A percentile compares a stretch with the other conserved stretches of the same genome.
These are phyloP conservation scores for Rhynchospora pubera DNA, from an alignment of 176 grass and related monocot genomes.

Conservation along the genomic window DNA sequence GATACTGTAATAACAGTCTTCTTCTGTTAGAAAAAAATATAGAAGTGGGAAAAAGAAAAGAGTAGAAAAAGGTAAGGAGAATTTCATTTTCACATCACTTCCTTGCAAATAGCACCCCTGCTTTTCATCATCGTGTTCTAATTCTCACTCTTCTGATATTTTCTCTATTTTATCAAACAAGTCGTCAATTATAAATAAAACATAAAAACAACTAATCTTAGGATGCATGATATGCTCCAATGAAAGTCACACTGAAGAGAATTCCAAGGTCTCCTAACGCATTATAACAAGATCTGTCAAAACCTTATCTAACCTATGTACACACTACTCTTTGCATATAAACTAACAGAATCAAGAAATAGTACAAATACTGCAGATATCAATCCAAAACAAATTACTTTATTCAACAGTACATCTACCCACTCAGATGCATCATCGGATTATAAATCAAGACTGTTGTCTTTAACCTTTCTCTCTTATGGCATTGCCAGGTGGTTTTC, in stretches of 20 bases:
- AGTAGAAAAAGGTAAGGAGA: too few relatives aligned
- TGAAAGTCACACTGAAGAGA: not conserved
- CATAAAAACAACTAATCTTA: not conserved
- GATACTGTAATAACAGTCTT: too few relatives aligned
- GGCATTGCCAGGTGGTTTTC: not conserved
- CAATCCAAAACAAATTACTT: not conserved
- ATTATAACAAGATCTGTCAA: not conserved
- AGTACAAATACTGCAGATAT: not conserved
- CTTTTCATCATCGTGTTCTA: not conserved
- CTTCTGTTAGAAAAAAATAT: too few relatives aligned
- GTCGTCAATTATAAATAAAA: not conserved
- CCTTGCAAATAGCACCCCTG: not conserved
- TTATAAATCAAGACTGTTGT: not conserved
- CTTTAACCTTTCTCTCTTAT: not conserved
- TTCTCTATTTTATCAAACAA: not conserved
- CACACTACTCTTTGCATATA: conserved; percentile 11
- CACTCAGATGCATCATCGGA: not conserved
- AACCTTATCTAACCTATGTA: conserved; percentile 5
- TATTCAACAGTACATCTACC: conserved; percentile 4
- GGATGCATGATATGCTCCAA: not conserved
- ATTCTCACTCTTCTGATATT: not conserved
- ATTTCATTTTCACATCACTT: too few relatives aligned
- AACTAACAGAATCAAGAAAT: not conserved
- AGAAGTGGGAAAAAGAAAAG: too few relatives aligned
- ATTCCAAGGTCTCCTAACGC: not conserved